Evolutionary conservation across 108 stramenopile species (phyloP).

Genomic region (Cyclotella cryptica): DNA sequence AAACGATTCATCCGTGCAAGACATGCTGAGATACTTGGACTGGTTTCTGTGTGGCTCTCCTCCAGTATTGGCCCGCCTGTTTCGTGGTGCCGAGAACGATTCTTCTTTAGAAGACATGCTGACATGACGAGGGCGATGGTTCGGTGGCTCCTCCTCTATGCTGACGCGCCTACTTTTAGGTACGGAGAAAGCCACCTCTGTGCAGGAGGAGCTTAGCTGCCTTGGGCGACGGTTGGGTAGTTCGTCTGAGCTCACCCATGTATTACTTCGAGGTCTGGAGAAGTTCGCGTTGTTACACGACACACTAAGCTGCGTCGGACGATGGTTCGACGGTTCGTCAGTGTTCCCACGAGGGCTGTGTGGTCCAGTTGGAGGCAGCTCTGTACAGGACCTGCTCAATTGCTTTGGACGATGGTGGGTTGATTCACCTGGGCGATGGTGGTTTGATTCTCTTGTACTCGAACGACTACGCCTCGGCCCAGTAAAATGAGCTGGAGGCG

Average conservation of each 20-base stretch:
- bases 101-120: background rate
- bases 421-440: background rate
- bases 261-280: constrained; percentile 1
- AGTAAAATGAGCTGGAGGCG: background rate
- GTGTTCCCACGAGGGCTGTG: background rate
- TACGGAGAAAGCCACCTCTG: no score
- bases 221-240: background rate
- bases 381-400: background rate
- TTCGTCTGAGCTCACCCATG: background rate
- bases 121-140: background rate
- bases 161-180: no score
- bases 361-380: background rate
- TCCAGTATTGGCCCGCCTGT: background rate
- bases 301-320: background rate
- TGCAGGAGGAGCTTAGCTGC: background rate
- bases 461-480: background rate
- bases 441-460: background rate
- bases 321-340: background rate
- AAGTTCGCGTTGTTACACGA: background rate
- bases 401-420: background rate
- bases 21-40: no score
- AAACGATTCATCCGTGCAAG: no score
- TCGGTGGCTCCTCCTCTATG: background rate
- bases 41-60: background rate
- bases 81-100: background rate